Conservation (phyloP, 106 monocot species). For the Alisma plantagoaquatica region DNA sequence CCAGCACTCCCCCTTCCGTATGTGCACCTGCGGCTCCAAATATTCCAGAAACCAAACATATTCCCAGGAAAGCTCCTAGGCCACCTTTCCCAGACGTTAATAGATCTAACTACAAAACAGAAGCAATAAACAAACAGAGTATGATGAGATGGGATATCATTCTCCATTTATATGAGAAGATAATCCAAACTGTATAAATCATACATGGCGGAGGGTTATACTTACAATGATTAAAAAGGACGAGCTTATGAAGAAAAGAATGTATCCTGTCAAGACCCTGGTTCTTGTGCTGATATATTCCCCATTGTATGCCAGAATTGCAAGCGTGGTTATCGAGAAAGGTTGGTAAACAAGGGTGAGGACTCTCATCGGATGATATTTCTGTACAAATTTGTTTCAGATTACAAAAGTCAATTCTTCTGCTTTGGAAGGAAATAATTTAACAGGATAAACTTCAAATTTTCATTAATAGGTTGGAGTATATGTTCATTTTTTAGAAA, state of each 20-base stretch:
- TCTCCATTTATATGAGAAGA: neutral
- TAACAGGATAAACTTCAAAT: too few relatives aligned
- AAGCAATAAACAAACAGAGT: too few relatives aligned
- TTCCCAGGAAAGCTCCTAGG: constrained; percentile 40
- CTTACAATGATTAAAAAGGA: constrained; percentile 47
- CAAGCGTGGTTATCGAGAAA: too few relatives aligned
- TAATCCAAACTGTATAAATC: neutral
- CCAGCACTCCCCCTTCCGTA: constrained; percentile 73
- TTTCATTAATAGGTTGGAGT: too few relatives aligned
- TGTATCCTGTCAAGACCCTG: constrained; percentile 42
- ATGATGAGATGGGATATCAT: too few relatives aligned
- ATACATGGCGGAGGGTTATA: too few relatives aligned
- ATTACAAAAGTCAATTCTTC: too few relatives aligned
- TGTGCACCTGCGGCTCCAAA: constrained; percentile 67
- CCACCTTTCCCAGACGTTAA: constrained; percentile 61
- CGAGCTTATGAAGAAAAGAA: constrained; percentile 59
- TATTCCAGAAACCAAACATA: constrained; percentile 37
- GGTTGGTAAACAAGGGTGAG: constrained; percentile 24
- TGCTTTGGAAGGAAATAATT: too few relatives aligned
- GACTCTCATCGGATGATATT: too few relatives aligned
- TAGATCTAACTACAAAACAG: constrained; percentile 41
- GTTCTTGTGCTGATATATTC: constrained; percentile 41
- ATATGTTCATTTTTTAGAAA: too few relatives aligned
- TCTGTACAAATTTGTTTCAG: too few relatives aligned
- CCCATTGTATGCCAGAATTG: too few relatives aligned